Evolutionary conservation across 768 basidiomycete genomes (phyloP), one percentile per base, ranked within the genome.

Genomic region (Leucocoprinus birnbaumii): DNA sequence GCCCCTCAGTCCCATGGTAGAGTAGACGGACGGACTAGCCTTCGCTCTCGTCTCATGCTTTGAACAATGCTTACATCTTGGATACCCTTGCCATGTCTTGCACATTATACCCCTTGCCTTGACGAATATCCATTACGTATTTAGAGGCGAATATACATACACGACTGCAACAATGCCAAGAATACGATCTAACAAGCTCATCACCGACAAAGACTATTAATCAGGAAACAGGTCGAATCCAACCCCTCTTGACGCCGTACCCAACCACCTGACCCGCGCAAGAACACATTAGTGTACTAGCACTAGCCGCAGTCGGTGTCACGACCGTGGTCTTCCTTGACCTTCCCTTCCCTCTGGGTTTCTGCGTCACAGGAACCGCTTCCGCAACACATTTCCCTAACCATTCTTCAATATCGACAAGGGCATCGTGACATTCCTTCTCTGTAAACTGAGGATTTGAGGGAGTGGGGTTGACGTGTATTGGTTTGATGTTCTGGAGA

Each of bases 381-480:
- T 68, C 68, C 18, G 72, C 63, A 41, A 89, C 66, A 55, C 75
- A 74, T 21, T 72, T 65, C 1, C 74, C 73, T 10, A 92, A 68
- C 69, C 86, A 72, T 31, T 63, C 68, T 62, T 91, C 87, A 56
- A 89, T 73, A 62, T 89, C 85, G 18, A 82, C 59, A 42, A 92
- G 76, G 61, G 83, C 84, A 47, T 83, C 77, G 58, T 88, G 86
- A 65, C 88, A 90, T 48, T 84, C 80, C 52, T 73, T 80, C 61
- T 91, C 89, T 2, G 77, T 77, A 66, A 81, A 88, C 0, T 45
- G 42, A 3, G 31, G 22, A 14, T n/a, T 31, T 22, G 73, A 72
- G 24, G 69, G 63, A 51, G 63, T 53, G 14, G 61, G 25, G n/a
- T 22, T 38, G 37, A 27, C 6, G 10, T 1, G 45, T 18, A 21